phyloP scores from a whole-genome alignment of 164 flowering plant species.

The Brasenia schreberi region DNA sequence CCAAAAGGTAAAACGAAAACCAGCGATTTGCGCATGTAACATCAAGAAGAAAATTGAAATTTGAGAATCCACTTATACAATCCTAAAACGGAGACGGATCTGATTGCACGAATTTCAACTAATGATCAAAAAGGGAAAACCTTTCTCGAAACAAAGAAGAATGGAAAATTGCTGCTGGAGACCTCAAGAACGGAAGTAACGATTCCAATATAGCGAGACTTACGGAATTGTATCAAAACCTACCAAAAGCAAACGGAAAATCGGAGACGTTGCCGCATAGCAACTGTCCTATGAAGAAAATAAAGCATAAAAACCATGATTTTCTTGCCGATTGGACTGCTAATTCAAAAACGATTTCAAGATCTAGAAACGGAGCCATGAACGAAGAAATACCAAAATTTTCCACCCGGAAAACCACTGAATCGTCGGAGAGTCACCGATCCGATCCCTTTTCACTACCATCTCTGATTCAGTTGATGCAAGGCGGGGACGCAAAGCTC shows the following conservation, averaged over 20 bases:
- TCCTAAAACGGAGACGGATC: too few relatives aligned
- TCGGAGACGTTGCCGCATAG: background rate
- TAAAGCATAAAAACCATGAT: too few relatives aligned
- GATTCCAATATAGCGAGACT: background rate
- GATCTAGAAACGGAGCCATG: background rate
- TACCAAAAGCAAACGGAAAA: background rate
- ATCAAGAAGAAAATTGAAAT: too few relatives aligned
- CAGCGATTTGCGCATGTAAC: too few relatives aligned
- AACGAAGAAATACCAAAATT: background rate
- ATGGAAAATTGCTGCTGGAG: too few relatives aligned
- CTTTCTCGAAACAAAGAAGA: too few relatives aligned
- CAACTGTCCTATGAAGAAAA: background rate
- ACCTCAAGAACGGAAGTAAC: too few relatives aligned
- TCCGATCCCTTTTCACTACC: constrained; percentile 17
- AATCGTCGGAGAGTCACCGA: background rate
- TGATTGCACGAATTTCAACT: too few relatives aligned
- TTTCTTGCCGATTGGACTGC: too few relatives aligned
- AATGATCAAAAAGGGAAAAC: too few relatives aligned
- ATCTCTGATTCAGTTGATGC: constrained; percentile 89
- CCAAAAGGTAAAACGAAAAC: too few relatives aligned
- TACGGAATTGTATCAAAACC: background rate
- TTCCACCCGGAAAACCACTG: background rate
- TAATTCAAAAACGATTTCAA: background rate
- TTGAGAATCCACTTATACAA: too few relatives aligned
- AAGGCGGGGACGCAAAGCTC: constrained; percentile 44